Base-by-base conservation (phyloP, 2,329 filamentous ascomycete species). In the Corinectria fuckeliana region DNA sequence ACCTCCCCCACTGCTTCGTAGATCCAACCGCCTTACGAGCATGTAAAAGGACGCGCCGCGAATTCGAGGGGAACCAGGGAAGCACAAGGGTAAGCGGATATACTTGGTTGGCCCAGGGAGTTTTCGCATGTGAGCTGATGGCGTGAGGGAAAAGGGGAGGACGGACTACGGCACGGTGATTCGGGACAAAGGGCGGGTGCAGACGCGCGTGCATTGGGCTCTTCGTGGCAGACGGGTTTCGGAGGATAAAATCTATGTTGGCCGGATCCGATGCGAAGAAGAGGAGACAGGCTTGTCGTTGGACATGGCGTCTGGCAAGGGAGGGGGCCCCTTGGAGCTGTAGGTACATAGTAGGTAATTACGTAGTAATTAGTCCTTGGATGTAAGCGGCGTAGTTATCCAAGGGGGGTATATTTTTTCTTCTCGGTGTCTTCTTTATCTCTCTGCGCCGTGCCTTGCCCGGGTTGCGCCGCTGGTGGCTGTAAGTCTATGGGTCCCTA, bases 231-330 rank as follows among this genome's bases (percentile, higher is more conserved):
- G 34, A 14, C 25, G 28, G 34, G 41, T 23, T 53, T 18, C 55
- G 55, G 49, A 21, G 38, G 30, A 52, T 49, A 41, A 51, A 42
- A 48, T 49, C 49, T n/a, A 32, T 52, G n/a, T 58, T 58, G 21
- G 41, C 42, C 26, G 20, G 41, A 49, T 32, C 49, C 41, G 49
- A 58, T 30, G 30, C 47, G 36, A 18, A 42, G n/a, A 28, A 38
- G 50, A 23, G 34, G 23, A 39, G 14, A 28, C 16, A 23, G 14
- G 3, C 10, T 16, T 7, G 32, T 36, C 21, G 49, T 32, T 32
- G 11, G 36, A 18, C 23, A 20, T 50, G 32, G 48, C n/a, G 34
- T 21, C 3, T 25, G 16, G 36, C 16, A 18, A 16, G 49, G 25
- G 16, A n/a, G 34, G 39, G 18, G 21, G 6, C n/a, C 8, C n/a